Percentiles rank a stretch among this genome's conserved stretches.
These are phyloP conservation scores for Cyclostephanos tholiformis DNA, from an alignment of 108 stramenopile species.

Conservation along the genomic window DNA sequence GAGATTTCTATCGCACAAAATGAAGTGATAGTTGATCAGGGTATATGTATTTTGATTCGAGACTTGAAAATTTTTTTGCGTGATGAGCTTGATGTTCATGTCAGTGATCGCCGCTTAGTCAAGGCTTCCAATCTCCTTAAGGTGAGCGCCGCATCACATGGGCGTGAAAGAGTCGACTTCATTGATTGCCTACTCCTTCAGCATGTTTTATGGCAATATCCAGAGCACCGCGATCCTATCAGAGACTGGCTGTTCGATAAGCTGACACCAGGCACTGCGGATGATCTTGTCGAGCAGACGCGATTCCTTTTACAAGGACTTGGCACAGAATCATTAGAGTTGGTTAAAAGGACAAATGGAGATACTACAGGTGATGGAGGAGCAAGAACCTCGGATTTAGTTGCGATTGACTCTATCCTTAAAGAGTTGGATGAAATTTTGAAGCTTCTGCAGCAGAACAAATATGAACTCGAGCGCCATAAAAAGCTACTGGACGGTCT, in stretches of 20 bases:
- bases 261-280: conserved; percentile 50
- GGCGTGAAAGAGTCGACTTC: conserved; percentile 57
- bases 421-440: conserved; percentile 47
- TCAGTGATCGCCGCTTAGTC: conserved; percentile 73
- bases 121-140: conserved; percentile 62
- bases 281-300: conserved; percentile 32
- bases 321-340: conserved; percentile 42
- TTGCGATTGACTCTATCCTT: conserved; percentile 41
- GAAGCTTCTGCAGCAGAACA: conserved; percentile 34
- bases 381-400: conserved; percentile 57
- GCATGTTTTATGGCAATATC: conserved; percentile 66
- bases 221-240: conserved; percentile 53
- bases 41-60: conserved; percentile 55
- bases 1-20: conserved; percentile 45
- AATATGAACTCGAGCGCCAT: conserved; percentile 53
- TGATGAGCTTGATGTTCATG: conserved; percentile 55
- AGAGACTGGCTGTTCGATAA: conserved; percentile 70
- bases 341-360: conserved; percentile 63
- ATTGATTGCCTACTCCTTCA: conserved; percentile 68
- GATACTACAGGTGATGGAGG: conserved; percentile 61
- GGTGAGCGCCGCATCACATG: conserved; percentile 67
- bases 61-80: conserved; percentile 56
- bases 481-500: conserved; percentile 42
- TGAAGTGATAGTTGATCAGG: conserved; percentile 36
- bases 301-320: conserved; percentile 64